Evolutionary conservation across 306 rosid species (phyloP).

Genomic region (Pyrus bretschneideri): DNA sequence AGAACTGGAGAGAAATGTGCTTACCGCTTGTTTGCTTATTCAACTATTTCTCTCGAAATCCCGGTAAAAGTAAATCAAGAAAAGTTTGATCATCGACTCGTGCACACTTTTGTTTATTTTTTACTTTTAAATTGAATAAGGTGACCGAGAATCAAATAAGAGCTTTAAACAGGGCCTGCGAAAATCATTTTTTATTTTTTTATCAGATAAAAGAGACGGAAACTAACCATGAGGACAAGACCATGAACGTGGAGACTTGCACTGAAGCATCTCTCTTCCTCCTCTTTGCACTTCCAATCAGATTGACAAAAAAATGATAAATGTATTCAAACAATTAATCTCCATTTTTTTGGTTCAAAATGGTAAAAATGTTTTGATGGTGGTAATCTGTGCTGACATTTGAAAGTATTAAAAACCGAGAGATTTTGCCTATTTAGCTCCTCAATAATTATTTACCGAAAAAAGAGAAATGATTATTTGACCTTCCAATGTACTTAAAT

Average conservation of each 20-base stretch:
- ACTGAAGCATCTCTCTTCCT: not conserved
- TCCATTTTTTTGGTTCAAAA: not conserved
- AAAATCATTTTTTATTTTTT: not conserved
- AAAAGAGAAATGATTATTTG: not conserved
- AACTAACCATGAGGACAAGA: not conserved
- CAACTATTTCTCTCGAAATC: too few species aligned
- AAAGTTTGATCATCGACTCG: too few species aligned
- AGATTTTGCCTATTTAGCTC: not conserved
- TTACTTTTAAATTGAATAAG: too few species aligned
- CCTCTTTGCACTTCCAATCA: not conserved
- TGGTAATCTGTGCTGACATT: not conserved
- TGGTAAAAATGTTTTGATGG: not conserved
- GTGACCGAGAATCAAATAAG: too few species aligned
- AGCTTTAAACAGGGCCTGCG: accelerated
- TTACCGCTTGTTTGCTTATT: too few species aligned
- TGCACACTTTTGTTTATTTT: too few species aligned
- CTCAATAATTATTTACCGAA: not conserved
- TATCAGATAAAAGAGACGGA: not conserved
- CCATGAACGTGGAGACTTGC: not conserved
- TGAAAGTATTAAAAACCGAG: not conserved
- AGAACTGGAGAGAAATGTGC: too few species aligned
- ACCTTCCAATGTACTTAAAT: not conserved
- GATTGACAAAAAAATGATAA: not conserved
- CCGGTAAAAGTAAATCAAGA: too few species aligned
- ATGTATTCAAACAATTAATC: not conserved